phyloP scores from a whole-genome alignment of 371 early-diverging fungal genomes.

The Rhizopus arrhizus region DNA sequence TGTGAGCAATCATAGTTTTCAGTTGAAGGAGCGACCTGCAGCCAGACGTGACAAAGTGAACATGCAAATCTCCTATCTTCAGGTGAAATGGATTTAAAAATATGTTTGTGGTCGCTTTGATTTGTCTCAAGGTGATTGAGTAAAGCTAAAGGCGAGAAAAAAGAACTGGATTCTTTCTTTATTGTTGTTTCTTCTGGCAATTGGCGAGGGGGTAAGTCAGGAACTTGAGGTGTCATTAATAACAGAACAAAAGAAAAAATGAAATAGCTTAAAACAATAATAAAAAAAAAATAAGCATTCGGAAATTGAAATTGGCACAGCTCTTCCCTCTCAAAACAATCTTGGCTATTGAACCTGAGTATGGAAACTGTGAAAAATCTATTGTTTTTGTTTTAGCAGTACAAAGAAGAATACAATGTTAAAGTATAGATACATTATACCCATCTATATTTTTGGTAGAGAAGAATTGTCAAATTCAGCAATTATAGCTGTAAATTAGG shows the following conservation, averaged over 20 bases:
- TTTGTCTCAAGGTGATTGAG: slow-evolving; percentile 15
- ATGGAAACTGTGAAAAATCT: too few species aligned
- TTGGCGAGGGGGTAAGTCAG: slow-evolving; percentile 18
- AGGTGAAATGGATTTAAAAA: slow-evolving; percentile 13
- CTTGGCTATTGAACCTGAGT: too few species aligned
- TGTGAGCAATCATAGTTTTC: slow-evolving; percentile 13
- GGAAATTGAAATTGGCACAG: too few species aligned
- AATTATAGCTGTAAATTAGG: too few species aligned
- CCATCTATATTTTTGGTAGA: too few species aligned
- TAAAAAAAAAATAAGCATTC: not conserved
- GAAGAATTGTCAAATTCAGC: too few species aligned
- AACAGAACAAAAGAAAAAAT: not conserved
- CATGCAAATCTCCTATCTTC: slow-evolving; percentile 11
- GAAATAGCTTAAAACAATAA: not conserved
- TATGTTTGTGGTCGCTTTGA: slow-evolving; percentile 21
- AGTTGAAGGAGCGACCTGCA: not conserved
- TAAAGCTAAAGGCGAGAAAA: slow-evolving; percentile 20
- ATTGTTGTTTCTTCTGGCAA: not conserved
- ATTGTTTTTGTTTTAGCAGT: too few species aligned
- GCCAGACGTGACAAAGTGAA: slow-evolving; percentile 24
- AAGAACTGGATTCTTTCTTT: not conserved
- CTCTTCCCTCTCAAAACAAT: too few species aligned
- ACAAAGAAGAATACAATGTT: too few species aligned
- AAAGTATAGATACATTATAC: too few species aligned
- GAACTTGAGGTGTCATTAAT: slow-evolving; percentile 16